phyloP scores from a whole-genome alignment of 2,329 filamentous ascomycete species.

The Fusarium xylarioides region DNA sequence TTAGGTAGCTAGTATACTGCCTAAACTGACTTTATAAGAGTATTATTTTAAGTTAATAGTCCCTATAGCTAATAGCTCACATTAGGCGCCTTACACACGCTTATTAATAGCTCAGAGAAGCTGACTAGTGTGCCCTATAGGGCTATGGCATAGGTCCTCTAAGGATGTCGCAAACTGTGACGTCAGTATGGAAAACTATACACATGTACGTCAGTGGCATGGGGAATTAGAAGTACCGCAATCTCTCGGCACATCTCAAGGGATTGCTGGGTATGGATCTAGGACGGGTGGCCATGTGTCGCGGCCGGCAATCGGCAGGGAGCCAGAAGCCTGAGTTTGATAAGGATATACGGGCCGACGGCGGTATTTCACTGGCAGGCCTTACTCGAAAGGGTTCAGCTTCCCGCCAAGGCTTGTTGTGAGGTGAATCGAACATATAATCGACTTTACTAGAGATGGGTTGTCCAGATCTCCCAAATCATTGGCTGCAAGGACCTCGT shows the following conservation, averaged over 20 bases:
- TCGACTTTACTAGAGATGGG: neutral
- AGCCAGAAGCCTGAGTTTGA: too few species aligned
- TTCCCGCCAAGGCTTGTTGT: neutral
- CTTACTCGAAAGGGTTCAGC: fast-evolving
- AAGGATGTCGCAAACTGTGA: neutral
- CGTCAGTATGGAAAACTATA: neutral
- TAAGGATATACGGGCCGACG: fast-evolving
- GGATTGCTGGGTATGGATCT: neutral
- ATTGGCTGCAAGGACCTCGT: neutral
- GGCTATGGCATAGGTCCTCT: neutral
- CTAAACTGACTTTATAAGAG: too few species aligned
- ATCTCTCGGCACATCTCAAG: neutral
- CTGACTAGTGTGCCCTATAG: neutral
- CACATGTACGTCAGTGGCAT: neutral
- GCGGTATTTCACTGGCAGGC: neutral
- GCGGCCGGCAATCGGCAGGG: neutral
- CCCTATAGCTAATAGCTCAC: too few species aligned
- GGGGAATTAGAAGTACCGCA: fast-evolving
- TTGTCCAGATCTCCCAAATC: fast-evolving
- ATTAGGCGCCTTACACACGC: too few species aligned
- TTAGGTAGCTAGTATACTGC: too few species aligned
- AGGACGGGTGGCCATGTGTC: too few species aligned
- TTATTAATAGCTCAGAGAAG: neutral
- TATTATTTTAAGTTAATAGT: too few species aligned
- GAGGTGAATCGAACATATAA: neutral